Evolutionary conservation across 2,329 filamentous ascomycete species (phyloP), one percentile per base, ranked within the genome.

Genomic region (Phialocephala subalpina): DNA sequence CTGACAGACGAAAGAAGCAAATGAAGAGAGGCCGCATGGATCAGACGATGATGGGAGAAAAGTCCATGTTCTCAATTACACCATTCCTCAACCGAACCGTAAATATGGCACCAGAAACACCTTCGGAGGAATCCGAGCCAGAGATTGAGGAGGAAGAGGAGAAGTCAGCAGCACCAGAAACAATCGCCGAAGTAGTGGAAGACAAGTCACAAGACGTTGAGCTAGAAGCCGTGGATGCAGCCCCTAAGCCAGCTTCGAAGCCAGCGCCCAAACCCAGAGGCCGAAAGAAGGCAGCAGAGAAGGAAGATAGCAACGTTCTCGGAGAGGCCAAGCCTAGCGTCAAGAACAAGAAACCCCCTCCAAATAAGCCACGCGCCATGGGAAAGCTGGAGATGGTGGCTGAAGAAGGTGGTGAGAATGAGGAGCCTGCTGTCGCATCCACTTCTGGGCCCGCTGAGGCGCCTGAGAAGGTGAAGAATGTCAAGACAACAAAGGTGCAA

Each of bases 61-160:
- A 97, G 78, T 97, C 94, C 0, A 90, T 86, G 2, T 97, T 98
- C 78, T 97, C 94, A 3, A 93, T 97, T 69, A 98, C 95, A 0
- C 95, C 95, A 0, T 97, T 97, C 82, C 83, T 98, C 67, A 97
- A 94, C 78, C 88, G 90, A 59, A 90, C 87, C 29, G 88, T 84
- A 67, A 90, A 83, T 69, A 80, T 90, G 16, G 79, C 80, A n/a
- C 79, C 81, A 35, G 82, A 80, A 36, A 70, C 68, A 18, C 68
- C 72, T 71, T 36, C 68, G 59, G 61, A 70, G 29, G 67, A 67
- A 20, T 20, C 45, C 11, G 59, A 67, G 25, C 33, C 18, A 36
- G 68, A 69, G 20, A 38, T 18, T 14, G 52, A 65, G 22, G 62
- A 66, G 33, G 64, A 67, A 18, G 65, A 67, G 11, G 61, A 65